Conservation (phyloP, 2,329 filamentous ascomycete genomes). For the Cladophialophora bantiana region DNA sequence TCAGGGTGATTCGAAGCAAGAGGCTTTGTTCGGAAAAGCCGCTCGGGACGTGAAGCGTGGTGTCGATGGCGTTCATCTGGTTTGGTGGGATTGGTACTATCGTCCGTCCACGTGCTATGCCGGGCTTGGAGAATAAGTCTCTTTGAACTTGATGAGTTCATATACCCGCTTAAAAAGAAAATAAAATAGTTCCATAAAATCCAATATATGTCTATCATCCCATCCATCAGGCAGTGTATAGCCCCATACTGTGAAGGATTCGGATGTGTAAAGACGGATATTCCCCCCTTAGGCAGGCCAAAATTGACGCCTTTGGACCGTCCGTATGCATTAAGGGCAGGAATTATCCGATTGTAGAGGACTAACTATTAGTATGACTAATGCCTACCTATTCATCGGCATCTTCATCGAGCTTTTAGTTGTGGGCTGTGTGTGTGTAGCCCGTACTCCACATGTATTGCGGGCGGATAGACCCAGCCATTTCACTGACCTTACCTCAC, state of each 20-base stretch:
- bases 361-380: no score
- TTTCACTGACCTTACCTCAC: not conserved
- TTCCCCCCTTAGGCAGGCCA: not conserved
- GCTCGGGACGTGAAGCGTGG: not conserved
- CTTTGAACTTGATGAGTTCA: not conserved
- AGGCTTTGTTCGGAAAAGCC: not conserved
- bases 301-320: not conserved
- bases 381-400: no score
- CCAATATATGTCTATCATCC: not conserved
- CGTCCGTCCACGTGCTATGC: not conserved
- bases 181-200: not conserved
- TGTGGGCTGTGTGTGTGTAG: no score
- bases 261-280: not conserved
- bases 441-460: no score
- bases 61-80: not conserved
- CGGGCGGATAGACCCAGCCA: no score
- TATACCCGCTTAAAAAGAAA: not conserved
- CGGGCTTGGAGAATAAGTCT: not conserved
- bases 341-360: no score
- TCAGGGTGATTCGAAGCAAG: no score
- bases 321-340: not conserved
- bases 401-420: no score
- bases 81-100: not conserved
- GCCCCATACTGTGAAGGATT: not conserved
- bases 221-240: no score